Percentiles rank a stretch among this genome's conserved stretches.
Conservation (phyloP, 2,329 filamentous ascomycete genomes). For the Aspergillus quadricinctus region DNA sequence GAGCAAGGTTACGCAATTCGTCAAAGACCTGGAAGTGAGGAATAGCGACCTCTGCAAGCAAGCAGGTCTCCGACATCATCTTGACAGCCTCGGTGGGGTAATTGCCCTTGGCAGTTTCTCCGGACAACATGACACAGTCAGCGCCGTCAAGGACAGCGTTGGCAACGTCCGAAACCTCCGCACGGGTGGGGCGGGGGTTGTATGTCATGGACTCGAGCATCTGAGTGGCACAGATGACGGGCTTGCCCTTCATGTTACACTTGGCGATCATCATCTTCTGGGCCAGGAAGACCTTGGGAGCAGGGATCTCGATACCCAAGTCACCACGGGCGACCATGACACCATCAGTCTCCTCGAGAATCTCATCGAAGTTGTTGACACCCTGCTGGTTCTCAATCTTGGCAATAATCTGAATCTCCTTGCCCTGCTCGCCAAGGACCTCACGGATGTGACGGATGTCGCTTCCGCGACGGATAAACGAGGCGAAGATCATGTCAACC, state of each 20-base stretch:
- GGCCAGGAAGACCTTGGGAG: slow-evolving; percentile 95
- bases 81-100: slow-evolving; percentile 89
- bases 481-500: slow-evolving; percentile 98
- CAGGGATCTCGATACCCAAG: slow-evolving; percentile 96
- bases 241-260: slow-evolving; percentile 99
- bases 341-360: slow-evolving; percentile 91
- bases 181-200: slow-evolving; percentile 96
- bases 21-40: slow-evolving; percentile 96
- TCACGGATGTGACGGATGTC: slow-evolving; percentile 91
- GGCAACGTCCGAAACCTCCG: slow-evolving; percentile 96
- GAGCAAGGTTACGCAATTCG: slow-evolving; percentile 79
- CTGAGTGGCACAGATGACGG: slow-evolving; percentile 97
- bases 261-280: slow-evolving; percentile 99
- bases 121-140: slow-evolving; percentile 99
- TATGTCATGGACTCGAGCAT: slow-evolving; percentile 99
- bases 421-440: slow-evolving; percentile 85
- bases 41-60: slow-evolving; percentile 95
- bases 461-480: slow-evolving; percentile 90
- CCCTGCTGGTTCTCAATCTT: slow-evolving; percentile 99
- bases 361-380: slow-evolving; percentile 99
- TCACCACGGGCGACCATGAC: slow-evolving; percentile 99
- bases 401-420: slow-evolving; percentile 98
- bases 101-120: slow-evolving; percentile 95
- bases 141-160: slow-evolving; percentile 97
- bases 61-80: slow-evolving; percentile 98